A percentile compares a stretch with the other conserved stretches of the same genome.
phyloP scores from a whole-genome alignment of 2,329 filamentous ascomycete genomes.

The Myriosclerotinia curreyana region DNA sequence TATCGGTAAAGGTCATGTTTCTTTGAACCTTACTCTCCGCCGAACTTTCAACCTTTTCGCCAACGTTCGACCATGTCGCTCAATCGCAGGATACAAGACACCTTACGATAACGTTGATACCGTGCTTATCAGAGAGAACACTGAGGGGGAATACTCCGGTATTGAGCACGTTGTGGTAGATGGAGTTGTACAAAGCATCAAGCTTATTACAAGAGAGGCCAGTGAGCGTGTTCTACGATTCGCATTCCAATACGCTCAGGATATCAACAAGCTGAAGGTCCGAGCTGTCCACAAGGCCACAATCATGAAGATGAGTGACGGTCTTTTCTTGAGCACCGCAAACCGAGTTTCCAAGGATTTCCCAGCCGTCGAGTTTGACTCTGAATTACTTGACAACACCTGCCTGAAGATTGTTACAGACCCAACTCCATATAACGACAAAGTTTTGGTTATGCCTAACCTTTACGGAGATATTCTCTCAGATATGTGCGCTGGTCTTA shows the following conservation, averaged over 20 bases:
- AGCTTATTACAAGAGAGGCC: constrained; percentile 95
- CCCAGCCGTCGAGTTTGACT: constrained; percentile 93
- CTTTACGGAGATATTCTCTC: constrained; percentile 99
- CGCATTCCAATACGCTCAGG: constrained; percentile 96
- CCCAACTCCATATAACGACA: constrained; percentile 96
- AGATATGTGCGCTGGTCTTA: constrained; percentile 98
- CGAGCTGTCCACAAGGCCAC: constrained; percentile 99
- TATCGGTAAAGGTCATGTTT: constrained; percentile 98
- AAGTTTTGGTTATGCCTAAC: constrained; percentile 97
- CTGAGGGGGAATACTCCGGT: constrained; percentile 98
- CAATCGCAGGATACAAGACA: constrained; percentile 96
- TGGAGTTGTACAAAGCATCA: constrained; percentile 98
- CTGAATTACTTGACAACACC: constrained; percentile 97
- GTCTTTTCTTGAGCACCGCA: constrained; percentile 90
- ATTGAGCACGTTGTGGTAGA: constrained; percentile 98
- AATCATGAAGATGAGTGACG: constrained; percentile 99
- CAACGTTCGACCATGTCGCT: constrained; percentile 97
- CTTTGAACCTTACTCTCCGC: constrained; percentile 95
- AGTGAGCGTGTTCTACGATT: constrained; percentile 94
- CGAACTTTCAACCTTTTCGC: constrained; percentile 99
- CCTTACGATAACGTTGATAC: constrained; percentile 97
- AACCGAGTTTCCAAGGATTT: constrained; percentile 89
- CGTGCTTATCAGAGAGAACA: constrained; percentile 98
- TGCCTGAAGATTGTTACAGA: constrained; percentile 99
- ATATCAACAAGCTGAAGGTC: constrained; percentile 93